Base-by-base conservation (phyloP, 345 rosid genomes). In the Salix exigua region DNA sequence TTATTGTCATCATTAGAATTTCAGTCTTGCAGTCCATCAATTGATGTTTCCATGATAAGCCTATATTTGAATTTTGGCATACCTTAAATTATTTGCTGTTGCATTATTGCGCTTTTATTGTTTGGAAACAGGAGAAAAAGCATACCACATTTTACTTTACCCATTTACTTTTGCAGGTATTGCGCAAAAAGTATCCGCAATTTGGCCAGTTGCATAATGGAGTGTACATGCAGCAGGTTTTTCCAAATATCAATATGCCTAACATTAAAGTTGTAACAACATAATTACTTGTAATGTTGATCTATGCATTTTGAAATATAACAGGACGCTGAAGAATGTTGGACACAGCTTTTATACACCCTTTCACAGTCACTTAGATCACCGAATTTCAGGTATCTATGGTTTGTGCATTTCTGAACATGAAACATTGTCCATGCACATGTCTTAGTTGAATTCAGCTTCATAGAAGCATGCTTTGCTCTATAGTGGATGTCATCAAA, bases 291-390 rank as follows among this genome's bases (percentile, higher is more conserved):
- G 62, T 31, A 40, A 30, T 66, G 68, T 70, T 79, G 65, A 73
- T 75, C 62, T 53, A 18, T 82, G 9, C 60, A 16, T 50, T 28
- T 68, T 48, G 75, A 67, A 78, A 48, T 82, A 6, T 70, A 12
- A 79, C 89, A 96, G 98, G 99, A 93, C 85, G 98, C 98, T 77
- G 99, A 96, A 83, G 99, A 93, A 83, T 96, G 99, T 84, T 96
- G 99, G 99, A 87, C 97, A 17, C 99, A 93, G 77, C 92, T 96
- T 79, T 77, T 96, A 46, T 92, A 90, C 85, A 93, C 97, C 13
- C 97, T 93, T 80, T 93, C 99, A 25, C 99, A 89, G 83, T 90
- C 97, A 72, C 91, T 96, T 42, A 80, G 89, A 82, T 71, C 97
- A 71, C 86, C 91, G 28, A 82, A 73, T 82, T 77, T 88, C 82